Evolutionary conservation across 2,329 filamentous ascomycete species (phyloP).

Genomic region (Fusarium concolor): DNA sequence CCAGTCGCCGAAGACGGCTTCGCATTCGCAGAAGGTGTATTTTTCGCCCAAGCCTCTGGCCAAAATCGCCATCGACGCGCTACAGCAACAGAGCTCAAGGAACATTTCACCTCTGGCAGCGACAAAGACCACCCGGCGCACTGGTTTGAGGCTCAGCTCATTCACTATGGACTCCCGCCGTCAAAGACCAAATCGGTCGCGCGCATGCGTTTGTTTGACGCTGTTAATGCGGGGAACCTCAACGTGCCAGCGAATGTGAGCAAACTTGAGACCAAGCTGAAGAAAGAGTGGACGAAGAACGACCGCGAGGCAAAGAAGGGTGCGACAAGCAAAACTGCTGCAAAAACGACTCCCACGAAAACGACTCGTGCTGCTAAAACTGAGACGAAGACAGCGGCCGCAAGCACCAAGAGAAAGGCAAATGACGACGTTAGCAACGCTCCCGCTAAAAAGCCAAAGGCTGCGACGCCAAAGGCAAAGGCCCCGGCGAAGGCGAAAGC

Average conservation of each 20-base stretch:
- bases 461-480: not conserved
- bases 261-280: constrained; percentile 65
- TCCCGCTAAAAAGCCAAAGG: constrained; percentile 24
- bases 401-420: constrained; percentile 48
- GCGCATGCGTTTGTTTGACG: constrained; percentile 68
- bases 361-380: not conserved
- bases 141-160: constrained; percentile 71
- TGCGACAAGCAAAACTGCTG: not conserved
- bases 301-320: constrained; percentile 61
- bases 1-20: constrained; percentile 52
- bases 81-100: constrained; percentile 56
- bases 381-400: constrained; percentile 1
- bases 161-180: constrained; percentile 69
- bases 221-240: constrained; percentile 61
- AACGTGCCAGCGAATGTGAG: constrained; percentile 61
- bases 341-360: not conserved
- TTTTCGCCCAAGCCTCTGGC: constrained; percentile 58
- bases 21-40: constrained; percentile 55
- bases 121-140: constrained; percentile 65
- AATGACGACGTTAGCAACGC: not conserved
- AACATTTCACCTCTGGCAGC: constrained; percentile 57
- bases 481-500: not conserved
- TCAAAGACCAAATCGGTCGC: constrained; percentile 69
- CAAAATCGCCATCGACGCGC: constrained; percentile 60
- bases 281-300: constrained; percentile 66